A percentile compares a stretch with the other conserved stretches of the same genome.
phyloP scores from a whole-genome alignment of 2,329 filamentous ascomycete genomes.

The Emergomyces africanus region DNA sequence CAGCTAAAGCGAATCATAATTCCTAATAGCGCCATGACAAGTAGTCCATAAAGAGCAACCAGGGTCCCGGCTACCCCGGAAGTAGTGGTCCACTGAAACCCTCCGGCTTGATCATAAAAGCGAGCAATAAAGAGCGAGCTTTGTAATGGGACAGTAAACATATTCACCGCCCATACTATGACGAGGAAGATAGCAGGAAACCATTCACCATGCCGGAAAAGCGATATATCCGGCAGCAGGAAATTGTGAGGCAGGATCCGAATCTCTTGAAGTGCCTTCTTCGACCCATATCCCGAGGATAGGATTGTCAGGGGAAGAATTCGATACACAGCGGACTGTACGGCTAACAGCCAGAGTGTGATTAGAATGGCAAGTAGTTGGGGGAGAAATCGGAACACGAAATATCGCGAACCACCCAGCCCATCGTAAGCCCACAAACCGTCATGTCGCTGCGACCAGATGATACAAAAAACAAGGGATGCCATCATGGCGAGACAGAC shows the following conservation, averaged over 20 bases:
- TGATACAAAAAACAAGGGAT: slow-evolving; percentile 58
- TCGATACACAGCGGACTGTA: slow-evolving; percentile 62
- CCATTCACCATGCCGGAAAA: slow-evolving; percentile 56
- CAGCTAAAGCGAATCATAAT: slow-evolving; percentile 53
- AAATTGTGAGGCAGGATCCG: slow-evolving; percentile 49
- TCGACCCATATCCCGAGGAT: slow-evolving; percentile 48
- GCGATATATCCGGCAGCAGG: slow-evolving; percentile 53
- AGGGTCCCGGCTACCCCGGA: slow-evolving; percentile 68
- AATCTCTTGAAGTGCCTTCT: slow-evolving; percentile 52
- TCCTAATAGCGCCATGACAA: slow-evolving; percentile 45
- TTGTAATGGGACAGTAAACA: slow-evolving; percentile 67
- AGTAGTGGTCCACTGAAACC: slow-evolving; percentile 70
- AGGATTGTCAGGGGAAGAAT: slow-evolving; percentile 68
- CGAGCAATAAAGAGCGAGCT: slow-evolving; percentile 61
- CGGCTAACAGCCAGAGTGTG: slow-evolving; percentile 62
- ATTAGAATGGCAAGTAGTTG: slow-evolving; percentile 60
- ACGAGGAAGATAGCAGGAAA: slow-evolving; percentile 54
- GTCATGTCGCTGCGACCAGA: slow-evolving; percentile 49
- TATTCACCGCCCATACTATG: slow-evolving; percentile 60
- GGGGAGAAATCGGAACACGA: slow-evolving; percentile 75
- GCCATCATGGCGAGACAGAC: slow-evolving; percentile 58
- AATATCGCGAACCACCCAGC: slow-evolving; percentile 64
- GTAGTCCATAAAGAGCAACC: slow-evolving; percentile 57
- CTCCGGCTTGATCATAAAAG: slow-evolving; percentile 45
- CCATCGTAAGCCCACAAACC: slow-evolving; percentile 57